These are phyloP conservation scores for Geranomyces variabilis DNA, from an alignment of 192 early-diverging fungal species.

Conservation along the genomic window DNA sequence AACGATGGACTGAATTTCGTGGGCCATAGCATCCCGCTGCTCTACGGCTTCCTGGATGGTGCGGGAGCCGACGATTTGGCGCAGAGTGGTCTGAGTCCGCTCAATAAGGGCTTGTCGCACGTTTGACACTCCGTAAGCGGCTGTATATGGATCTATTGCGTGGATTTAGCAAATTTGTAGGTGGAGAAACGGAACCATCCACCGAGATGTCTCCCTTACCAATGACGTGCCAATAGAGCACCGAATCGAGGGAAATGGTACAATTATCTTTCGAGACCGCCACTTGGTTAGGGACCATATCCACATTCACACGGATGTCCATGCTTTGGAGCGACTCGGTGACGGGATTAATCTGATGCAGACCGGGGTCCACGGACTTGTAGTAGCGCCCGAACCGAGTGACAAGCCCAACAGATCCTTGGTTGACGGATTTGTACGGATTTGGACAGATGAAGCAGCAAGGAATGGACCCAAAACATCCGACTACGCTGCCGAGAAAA, in stretches of 20 bases:
- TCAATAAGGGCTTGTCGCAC: conserved; percentile 82
- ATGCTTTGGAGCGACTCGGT: conserved; percentile 43
- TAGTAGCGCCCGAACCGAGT: conserved; percentile 65
- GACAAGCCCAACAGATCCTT: conserved; percentile 73
- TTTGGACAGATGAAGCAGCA: conserved; percentile 42
- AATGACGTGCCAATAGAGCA: conserved; percentile 80
- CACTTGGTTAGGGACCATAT: conserved; percentile 47
- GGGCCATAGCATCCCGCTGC: conserved; percentile 83
- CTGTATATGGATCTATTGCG: conserved; percentile 69
- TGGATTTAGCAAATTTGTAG: no score
- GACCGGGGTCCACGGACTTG: conserved; percentile 51
- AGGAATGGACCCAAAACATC: conserved; percentile 23
- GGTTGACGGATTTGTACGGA: conserved; percentile 69
- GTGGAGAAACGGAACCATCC: no score
- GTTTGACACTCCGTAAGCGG: conserved; percentile 78
- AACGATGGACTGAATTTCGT: conserved; percentile 83
- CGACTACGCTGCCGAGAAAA: conserved; percentile 11
- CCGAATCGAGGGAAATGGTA: conserved; percentile 79
- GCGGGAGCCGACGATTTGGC: conserved; percentile 80
- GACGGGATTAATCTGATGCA: conserved; percentile 48
- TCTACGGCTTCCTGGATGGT: conserved; percentile 89
- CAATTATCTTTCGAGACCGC: conserved; percentile 95
- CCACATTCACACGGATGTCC: conserved; percentile 69
- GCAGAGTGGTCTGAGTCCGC: conserved; percentile 87
- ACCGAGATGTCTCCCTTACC: background rate